Evolutionary conservation across 257 asterid genomes (phyloP).

Genomic region (Rauvolfia tetraphylla): DNA sequence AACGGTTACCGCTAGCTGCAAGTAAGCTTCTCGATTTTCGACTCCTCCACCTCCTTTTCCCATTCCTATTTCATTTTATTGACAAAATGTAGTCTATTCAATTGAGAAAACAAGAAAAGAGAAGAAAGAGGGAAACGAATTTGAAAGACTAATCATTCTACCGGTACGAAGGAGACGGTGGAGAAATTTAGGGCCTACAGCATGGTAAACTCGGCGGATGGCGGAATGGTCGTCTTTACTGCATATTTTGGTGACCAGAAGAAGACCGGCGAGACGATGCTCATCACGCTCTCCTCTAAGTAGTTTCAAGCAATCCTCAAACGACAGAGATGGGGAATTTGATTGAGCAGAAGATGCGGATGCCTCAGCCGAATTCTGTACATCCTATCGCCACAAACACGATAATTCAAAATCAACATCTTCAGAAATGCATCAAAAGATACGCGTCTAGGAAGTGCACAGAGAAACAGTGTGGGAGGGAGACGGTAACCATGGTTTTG

Average conservation of each 20-base stretch:
- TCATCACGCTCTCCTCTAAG: slow-evolving; percentile 71
- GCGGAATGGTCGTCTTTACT: slow-evolving; percentile 58
- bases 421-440: neutral
- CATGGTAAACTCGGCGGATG: slow-evolving; percentile 55
- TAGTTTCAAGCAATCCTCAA: slow-evolving; percentile 60
- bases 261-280: slow-evolving; percentile 80
- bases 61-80: slow-evolving; percentile 33
- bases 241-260: slow-evolving; percentile 65
- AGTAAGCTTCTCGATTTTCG: slow-evolving; percentile 52
- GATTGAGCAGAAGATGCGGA: neutral
- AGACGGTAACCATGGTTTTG: neutral
- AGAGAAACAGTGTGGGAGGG: neutral
- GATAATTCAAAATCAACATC: neutral
- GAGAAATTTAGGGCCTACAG: slow-evolving; percentile 67
- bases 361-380: neutral
- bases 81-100: neutral
- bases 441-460: neutral
- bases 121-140: neutral
- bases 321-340: neutral
- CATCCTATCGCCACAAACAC: neutral
- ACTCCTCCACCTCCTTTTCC: slow-evolving; percentile 42
- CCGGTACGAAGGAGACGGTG: slow-evolving; percentile 79
- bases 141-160: neutral
- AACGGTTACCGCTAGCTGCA: slow-evolving; percentile 64
- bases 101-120: neutral